phyloP scores from a whole-genome alignment of 129 eudicot species.

The Apium graveolens region DNA sequence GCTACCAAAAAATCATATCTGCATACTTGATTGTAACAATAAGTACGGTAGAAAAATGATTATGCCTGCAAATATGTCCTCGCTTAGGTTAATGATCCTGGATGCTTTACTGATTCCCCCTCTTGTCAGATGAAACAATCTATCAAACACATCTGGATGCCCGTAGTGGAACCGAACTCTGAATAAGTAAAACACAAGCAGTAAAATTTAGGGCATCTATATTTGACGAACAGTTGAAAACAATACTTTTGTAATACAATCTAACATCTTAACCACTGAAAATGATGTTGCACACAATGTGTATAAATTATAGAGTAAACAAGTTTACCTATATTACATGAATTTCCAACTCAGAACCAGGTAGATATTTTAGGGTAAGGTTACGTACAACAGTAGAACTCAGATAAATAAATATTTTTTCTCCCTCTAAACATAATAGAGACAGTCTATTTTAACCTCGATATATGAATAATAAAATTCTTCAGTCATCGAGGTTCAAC shows the following conservation, averaged over 20 bases:
- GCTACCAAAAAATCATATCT: background rate
- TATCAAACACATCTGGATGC: constrained; percentile 95
- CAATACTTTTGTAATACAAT: background rate
- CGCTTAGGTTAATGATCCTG: constrained; percentile 74
- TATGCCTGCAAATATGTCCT: constrained; percentile 97
- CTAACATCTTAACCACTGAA: background rate
- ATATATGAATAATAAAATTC: background rate
- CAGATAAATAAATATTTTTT: background rate
- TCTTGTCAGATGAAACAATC: constrained; percentile 84
- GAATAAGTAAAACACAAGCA: constrained; percentile 16
- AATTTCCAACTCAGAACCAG: background rate
- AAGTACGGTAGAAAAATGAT: constrained; percentile 13
- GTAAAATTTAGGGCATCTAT: background rate
- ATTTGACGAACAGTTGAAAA: background rate
- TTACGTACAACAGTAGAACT: background rate
- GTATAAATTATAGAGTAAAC: background rate
- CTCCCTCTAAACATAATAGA: background rate
- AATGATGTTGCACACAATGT: background rate
- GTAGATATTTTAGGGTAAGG: background rate
- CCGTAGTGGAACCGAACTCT: constrained; percentile 99
- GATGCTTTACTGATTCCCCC: constrained; percentile 99
- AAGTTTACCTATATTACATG: background rate
- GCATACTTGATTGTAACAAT: background rate
- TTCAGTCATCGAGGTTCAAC: background rate
- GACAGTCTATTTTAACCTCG: background rate